Base-by-base conservation (phyloP, 2,329 filamentous ascomycete genomes). In the Huntiella omanensis region DNA sequence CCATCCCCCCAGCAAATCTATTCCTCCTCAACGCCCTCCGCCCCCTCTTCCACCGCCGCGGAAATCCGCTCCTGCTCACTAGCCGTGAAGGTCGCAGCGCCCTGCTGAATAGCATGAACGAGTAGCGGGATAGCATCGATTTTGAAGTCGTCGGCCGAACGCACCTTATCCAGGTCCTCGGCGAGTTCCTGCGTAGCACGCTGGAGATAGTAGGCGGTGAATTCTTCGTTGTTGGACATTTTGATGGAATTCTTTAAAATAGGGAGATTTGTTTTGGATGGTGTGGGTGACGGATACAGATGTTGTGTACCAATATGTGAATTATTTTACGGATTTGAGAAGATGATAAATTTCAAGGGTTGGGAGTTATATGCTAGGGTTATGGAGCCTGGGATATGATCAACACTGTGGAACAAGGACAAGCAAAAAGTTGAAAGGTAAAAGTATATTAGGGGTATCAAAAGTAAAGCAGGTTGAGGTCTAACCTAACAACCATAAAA, bases 111-210 rank as follows among this genome's bases (percentile, higher is more conserved):
- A 3, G 80, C 78, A 54, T 72, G 66, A 33, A 86, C 68, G 37
- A 86, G 67, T 56, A 83, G 69, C 4, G 69, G 66, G 28, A 84
- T 68, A 3, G 72, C 71, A 44, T 75, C 74, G 49, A 65, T 64
- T 56, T 74, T 77, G 62, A 85, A 87, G 60, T 86, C 82, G 54
- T 75, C 72, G 7, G 81, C 77, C 5, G 55, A 60, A 52, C 81
- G 73, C 51, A 85, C 66, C 58, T 75, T 75, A 62, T 83, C 76
- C 34, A 87, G 67, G 57, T 86, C 82, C 53, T 84, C 77, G 10
- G 77, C 74, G 47, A 87, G 75, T 57, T 86, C 81, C 43, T 68
- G 64, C 0, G 81, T 83, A 4, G 76, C 65, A 49, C 73, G 75
- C 54, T 80, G 75, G 40, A 86, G 70, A 58, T 85, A 85, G 58